Percentiles rank a stretch among this genome's conserved stretches.
Evolutionary conservation across 148 eudicot species (phyloP).

Genomic region (Euryodendron excelsum): DNA sequence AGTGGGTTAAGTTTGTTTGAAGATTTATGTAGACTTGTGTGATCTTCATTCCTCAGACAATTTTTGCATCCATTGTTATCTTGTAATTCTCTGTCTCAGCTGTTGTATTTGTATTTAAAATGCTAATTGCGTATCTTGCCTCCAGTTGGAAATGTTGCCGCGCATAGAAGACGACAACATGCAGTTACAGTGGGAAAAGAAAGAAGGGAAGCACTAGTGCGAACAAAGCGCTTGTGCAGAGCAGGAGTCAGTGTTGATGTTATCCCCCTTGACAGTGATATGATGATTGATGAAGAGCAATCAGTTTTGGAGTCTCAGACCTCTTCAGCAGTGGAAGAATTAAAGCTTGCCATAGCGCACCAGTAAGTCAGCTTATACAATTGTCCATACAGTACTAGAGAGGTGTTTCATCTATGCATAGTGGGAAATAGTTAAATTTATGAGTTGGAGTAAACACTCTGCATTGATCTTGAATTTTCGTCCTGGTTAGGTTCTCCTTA

Average conservation of each 20-base stretch:
- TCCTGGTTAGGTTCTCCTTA: background rate
- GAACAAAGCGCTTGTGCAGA: conserved; percentile 88
- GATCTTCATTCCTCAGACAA: background rate
- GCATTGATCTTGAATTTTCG: background rate
- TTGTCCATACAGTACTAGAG: background rate
- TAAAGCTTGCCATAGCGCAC: conserved; percentile 54
- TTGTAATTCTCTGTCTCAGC: background rate
- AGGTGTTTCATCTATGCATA: background rate
- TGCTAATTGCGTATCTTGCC: background rate
- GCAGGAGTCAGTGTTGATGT: conserved; percentile 51
- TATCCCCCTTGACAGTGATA: conserved; percentile 44
- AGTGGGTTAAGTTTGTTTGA: background rate
- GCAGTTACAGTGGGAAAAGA: conserved; percentile 81
- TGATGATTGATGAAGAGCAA: conserved; percentile 84
- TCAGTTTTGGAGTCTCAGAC: conserved; percentile 72
- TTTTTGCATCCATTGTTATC: background rate
- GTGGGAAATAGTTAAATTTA: background rate
- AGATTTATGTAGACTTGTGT: background rate
- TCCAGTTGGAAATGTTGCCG: conserved; percentile 77
- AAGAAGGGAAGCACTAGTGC: conserved; percentile 77
- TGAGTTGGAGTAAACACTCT: background rate
- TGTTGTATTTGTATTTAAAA: background rate
- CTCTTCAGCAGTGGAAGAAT: conserved; percentile 68
- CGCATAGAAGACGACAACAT: conserved; percentile 66
- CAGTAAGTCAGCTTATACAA: conserved; percentile 38